phyloP scores from a whole-genome alignment of 176 grass and related monocot genomes.

The Cenchrus fungigraminus region DNA sequence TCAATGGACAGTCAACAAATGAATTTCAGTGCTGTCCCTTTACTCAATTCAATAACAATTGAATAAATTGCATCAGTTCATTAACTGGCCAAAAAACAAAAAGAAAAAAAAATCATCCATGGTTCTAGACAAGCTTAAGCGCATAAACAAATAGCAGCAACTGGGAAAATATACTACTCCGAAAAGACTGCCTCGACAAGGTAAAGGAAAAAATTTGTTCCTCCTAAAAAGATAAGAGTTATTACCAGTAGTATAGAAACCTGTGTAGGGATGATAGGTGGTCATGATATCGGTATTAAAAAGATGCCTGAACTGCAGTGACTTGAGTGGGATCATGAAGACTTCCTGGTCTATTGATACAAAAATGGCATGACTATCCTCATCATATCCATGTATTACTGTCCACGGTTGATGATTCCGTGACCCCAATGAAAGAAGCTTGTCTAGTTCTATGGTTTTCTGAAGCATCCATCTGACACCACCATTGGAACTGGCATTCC shows the following conservation, averaged over 20 bases:
- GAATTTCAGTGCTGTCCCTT: background rate
- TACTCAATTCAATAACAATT: background rate
- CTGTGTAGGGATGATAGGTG: background rate
- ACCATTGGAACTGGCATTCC: background rate
- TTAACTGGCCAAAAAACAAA: background rate
- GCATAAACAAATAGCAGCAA: no score
- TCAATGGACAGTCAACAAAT: background rate
- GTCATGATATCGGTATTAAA: background rate
- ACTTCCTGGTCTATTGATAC: background rate
- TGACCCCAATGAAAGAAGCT: background rate
- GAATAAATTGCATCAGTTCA: background rate
- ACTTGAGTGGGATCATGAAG: constrained; percentile 16
- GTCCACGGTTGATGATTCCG: accelerated
- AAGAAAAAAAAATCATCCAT: background rate
- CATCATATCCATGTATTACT: background rate
- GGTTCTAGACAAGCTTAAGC: background rate
- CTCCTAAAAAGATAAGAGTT: no score
- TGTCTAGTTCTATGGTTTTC: background rate
- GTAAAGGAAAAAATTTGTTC: no score
- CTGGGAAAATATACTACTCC: no score
- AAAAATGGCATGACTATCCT: background rate
- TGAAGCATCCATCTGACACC: background rate
- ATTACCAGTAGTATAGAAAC: background rate
- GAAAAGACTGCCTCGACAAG: no score
- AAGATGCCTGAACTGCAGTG: background rate